A percentile compares a stretch with the other conserved stretches of the same genome.
These are phyloP conservation scores for Sarcodon sp. DNA, from an alignment of 768 basidiomycete species.

Conservation along the genomic window DNA sequence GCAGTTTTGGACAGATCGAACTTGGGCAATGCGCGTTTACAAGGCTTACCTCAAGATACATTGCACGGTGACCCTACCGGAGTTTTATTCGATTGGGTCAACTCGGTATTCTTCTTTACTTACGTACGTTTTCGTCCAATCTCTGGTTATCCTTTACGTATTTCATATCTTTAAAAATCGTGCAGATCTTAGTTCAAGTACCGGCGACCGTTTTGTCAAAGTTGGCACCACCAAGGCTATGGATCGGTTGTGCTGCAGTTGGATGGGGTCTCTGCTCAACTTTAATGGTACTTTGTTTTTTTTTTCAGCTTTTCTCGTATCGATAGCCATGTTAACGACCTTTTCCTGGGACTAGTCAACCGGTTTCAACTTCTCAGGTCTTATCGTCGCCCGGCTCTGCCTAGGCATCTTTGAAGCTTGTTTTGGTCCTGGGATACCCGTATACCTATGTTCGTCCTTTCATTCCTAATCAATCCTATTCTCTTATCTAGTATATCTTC, in stretches of 20 bases:
- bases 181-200: slow-evolving; percentile 55
- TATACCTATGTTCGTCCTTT: slow-evolving; percentile 55
- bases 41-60: slow-evolving; percentile 49
- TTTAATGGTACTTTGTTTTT: slow-evolving; percentile 35
- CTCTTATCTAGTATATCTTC: background rate
- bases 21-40: slow-evolving; percentile 67
- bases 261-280: slow-evolving; percentile 74
- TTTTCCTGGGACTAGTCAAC: slow-evolving; percentile 30
- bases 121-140: slow-evolving; percentile 33
- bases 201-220: slow-evolving; percentile 58
- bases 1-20: slow-evolving; percentile 62
- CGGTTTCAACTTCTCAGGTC: slow-evolving; percentile 43
- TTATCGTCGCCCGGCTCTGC: slow-evolving; percentile 44
- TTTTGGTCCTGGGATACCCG: slow-evolving; percentile 65
- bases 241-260: slow-evolving; percentile 50
- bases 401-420: slow-evolving; percentile 73
- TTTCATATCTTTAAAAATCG: background rate
- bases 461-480: background rate
- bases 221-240: slow-evolving; percentile 52
- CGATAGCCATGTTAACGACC: background rate
- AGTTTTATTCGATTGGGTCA: slow-evolving; percentile 64
- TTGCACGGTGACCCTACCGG: slow-evolving; percentile 62
- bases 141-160: background rate
- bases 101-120: slow-evolving; percentile 68
- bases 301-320: background rate